phyloP scores from a whole-genome alignment of 768 basidiomycete species.

The Clathrus columnatus region DNA sequence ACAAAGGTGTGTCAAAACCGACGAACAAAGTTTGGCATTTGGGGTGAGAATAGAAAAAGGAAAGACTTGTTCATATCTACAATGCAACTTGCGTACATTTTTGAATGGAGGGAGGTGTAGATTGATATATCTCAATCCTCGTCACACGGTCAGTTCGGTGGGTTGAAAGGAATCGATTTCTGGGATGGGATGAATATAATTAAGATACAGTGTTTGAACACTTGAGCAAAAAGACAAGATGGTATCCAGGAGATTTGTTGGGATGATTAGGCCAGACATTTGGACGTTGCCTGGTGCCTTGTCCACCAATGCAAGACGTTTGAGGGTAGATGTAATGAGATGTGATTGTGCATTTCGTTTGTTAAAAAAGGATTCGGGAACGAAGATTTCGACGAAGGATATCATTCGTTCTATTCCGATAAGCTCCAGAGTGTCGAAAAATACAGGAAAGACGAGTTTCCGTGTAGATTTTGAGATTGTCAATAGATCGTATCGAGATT shows the following conservation, averaged over 20 bases:
- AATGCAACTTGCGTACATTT: neutral
- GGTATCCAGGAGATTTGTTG: neutral
- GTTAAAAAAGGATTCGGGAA: neutral
- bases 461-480: neutral
- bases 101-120: constrained; percentile 1
- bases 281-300: constrained; percentile 3
- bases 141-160: constrained; percentile 5
- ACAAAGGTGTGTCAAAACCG: constrained; percentile 7
- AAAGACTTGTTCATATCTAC: constrained; percentile 7
- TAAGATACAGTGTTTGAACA: neutral
- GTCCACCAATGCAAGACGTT: neutral
- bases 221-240: constrained; percentile 1
- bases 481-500: neutral
- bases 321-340: neutral
- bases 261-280: neutral
- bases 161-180: constrained; percentile 1
- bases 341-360: neutral
- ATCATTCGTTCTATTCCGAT: constrained; percentile 3
- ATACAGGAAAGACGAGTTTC: constrained; percentile 1
- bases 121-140: constrained; percentile 1
- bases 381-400: neutral
- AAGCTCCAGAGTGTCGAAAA: constrained; percentile 7
- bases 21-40: neutral
- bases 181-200: constrained; percentile 8
- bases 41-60: neutral